Percentiles rank a stretch among this genome's conserved stretches.
Conservation (phyloP, 2,329 filamentous ascomycete genomes). For the Calonectria pauciramosa region DNA sequence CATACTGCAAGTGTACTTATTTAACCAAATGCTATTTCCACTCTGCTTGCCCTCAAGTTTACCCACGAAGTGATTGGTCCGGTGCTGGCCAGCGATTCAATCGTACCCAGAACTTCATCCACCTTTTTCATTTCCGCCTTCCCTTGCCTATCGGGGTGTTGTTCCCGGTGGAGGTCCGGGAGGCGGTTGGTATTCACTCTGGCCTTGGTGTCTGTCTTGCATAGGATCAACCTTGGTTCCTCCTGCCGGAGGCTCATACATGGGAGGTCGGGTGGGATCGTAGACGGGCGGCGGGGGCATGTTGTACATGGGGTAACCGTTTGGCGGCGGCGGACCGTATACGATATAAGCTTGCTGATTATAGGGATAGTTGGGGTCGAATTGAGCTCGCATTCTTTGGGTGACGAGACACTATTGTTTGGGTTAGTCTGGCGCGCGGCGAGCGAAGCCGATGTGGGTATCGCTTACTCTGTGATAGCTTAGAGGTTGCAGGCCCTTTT, state of each 20-base stretch:
- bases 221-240: slow-evolving; percentile 67
- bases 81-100: slow-evolving; percentile 16
- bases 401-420: slow-evolving; percentile 64
- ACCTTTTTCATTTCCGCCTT: not conserved
- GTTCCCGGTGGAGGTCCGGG: slow-evolving; percentile 59
- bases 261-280: slow-evolving; percentile 69
- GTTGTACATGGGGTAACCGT: slow-evolving; percentile 47
- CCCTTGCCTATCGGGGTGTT: not conserved
- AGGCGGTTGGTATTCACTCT: slow-evolving; percentile 56
- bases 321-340: slow-evolving; percentile 52
- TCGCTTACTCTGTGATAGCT: slow-evolving; percentile 75
- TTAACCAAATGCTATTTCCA: slow-evolving; percentile 5
- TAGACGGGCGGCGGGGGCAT: slow-evolving; percentile 70
- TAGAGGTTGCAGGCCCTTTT: slow-evolving; percentile 75
- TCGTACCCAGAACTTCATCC: not conserved
- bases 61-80: slow-evolving; percentile 7
- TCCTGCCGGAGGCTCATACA: slow-evolving; percentile 66
- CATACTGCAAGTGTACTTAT: slow-evolving; percentile 7
- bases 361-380: slow-evolving; percentile 65
- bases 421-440: slow-evolving; percentile 8
- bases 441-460: not conserved
- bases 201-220: slow-evolving; percentile 52
- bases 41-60: not conserved
- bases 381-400: slow-evolving; percentile 58
- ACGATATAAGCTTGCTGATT: slow-evolving; percentile 51